Evolutionary conservation across 179 eudicot genomes (phyloP), one percentile per base, ranked within the genome.

Genomic region (Heliamphora pulchella): DNA sequence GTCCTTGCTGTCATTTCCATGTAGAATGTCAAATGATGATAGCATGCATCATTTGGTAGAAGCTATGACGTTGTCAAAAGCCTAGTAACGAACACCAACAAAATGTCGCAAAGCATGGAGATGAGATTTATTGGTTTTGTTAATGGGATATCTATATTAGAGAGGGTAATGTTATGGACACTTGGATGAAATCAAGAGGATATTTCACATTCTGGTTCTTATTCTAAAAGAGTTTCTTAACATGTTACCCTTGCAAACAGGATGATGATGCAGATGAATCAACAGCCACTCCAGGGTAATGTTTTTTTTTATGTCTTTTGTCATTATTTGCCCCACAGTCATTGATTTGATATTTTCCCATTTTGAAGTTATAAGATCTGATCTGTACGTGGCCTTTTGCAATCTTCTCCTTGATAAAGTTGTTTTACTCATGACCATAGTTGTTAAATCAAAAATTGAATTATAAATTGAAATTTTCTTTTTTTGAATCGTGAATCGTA

Each of bases 181-280:
- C 43, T 39, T 22, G 63, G 5, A 75, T 68, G 31, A 20, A 74
- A 54, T 41, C 77, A 74, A 74, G 64, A 39, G 15, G 64, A 31
- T 1, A 74, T 47, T 13, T 2, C 53, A 48, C 57, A 13, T 71
- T 41, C 50, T 48, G 8, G 51, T 57, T 75, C 14, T 57, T 58
- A 74, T 54, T 57, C 77, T 55, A 31, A 31, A 31, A 18, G 67
- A 41, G 78, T 81, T 75, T 67, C 74, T 77, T 39, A 58, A 58
- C 75, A 66, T 71, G 17, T 46, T 80, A 44, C 53, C 48, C 20
- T 79, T 83, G 66, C 70, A 80, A 79, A 81, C 92, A 93, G 97
- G 94, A 91, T 66, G 98, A 94, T 43, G 92, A 89, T 11, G 87
- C 71, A 18, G 94, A 93, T 75, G 88, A 91, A 46, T 71, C 88